A percentile compares a stretch with the other conserved stretches of the same genome.
These are phyloP conservation scores for Cyberlindnera nakhonratchasimensis DNA, from an alignment of 805 yeast genomes.

Conservation along the genomic window DNA sequence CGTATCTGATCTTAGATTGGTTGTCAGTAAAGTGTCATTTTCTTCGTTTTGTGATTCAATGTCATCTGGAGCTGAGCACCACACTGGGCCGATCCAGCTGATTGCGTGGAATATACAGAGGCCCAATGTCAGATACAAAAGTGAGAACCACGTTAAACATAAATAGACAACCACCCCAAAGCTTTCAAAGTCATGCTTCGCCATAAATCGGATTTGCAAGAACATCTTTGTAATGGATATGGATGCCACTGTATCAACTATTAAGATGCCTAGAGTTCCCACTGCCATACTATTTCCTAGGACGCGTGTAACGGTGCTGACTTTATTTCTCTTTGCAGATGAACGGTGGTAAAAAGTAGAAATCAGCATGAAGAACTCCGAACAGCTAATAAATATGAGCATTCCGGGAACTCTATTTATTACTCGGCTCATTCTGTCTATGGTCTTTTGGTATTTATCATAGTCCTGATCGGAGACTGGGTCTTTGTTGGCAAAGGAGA, in stretches of 20 bases:
- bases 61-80: slow-evolving; percentile 51
- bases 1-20: background rate
- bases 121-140: slow-evolving; percentile 38
- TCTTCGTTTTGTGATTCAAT: slow-evolving; percentile 10
- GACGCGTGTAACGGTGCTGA: slow-evolving; percentile 5
- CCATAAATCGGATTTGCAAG: slow-evolving; percentile 21
- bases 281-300: slow-evolving; percentile 37
- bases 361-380: slow-evolving; percentile 32
- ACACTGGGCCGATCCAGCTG: slow-evolving; percentile 40
- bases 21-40: background rate
- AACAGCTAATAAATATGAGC: slow-evolving; percentile 29
- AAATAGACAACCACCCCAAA: slow-evolving; percentile 45
- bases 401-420: slow-evolving; percentile 31
- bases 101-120: slow-evolving; percentile 19
- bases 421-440: slow-evolving; percentile 18
- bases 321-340: background rate
- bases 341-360: slow-evolving; percentile 32
- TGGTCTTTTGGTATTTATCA: slow-evolving; percentile 23
- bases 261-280: slow-evolving; percentile 34
- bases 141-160: slow-evolving; percentile 40
- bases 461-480: slow-evolving; percentile 38
- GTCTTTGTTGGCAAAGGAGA: slow-evolving; percentile 42
- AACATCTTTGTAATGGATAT: slow-evolving; percentile 30
- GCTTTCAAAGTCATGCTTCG: slow-evolving; percentile 32
- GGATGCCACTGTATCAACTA: slow-evolving; percentile 32